Evolutionary conservation across 192 early-diverging fungal genomes (phyloP).

Genomic region (Coemansia sp.): DNA sequence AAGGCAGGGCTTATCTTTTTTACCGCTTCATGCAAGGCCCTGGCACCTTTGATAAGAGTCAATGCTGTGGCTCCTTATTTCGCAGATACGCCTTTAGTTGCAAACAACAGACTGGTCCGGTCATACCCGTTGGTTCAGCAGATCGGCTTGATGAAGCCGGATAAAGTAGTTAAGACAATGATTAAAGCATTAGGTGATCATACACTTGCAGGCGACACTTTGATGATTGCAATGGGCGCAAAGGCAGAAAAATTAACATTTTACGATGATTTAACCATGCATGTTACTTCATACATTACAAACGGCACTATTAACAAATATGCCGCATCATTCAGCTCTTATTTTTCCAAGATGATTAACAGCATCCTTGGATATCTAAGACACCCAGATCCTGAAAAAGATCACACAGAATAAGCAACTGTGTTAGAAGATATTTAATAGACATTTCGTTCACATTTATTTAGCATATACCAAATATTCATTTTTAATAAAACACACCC

Average conservation of each 20-base stretch:
- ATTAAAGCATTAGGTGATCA: constrained; percentile 61
- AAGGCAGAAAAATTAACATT: constrained; percentile 24
- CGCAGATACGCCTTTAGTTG: constrained; percentile 59
- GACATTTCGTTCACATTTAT: too few relatives aligned
- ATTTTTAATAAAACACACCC: too few relatives aligned
- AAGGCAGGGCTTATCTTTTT: constrained; percentile 76
- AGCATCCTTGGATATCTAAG: constrained; percentile 22
- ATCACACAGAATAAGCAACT: neutral
- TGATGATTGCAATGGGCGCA: constrained; percentile 47
- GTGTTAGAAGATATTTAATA: too few relatives aligned
- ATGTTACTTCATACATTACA: constrained; percentile 40
- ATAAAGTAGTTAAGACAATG: constrained; percentile 62
- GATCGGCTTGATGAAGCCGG: constrained; percentile 38
- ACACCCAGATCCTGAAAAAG: constrained; percentile 1
- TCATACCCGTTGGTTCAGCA: constrained; percentile 33
- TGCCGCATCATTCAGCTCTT: constrained; percentile 9
- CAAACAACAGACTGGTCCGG: constrained; percentile 30
- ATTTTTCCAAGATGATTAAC: constrained; percentile 19
- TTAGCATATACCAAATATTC: too few relatives aligned
- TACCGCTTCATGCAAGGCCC: constrained; percentile 47
- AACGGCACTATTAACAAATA: constrained; percentile 34
- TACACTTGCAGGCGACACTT: constrained; percentile 55
- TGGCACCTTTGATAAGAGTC: constrained; percentile 58
- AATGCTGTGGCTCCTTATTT: constrained; percentile 68
- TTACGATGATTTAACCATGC: constrained; percentile 29